Conservation (phyloP, 208 protist species). For the Wallacemonas sp. region DNA sequence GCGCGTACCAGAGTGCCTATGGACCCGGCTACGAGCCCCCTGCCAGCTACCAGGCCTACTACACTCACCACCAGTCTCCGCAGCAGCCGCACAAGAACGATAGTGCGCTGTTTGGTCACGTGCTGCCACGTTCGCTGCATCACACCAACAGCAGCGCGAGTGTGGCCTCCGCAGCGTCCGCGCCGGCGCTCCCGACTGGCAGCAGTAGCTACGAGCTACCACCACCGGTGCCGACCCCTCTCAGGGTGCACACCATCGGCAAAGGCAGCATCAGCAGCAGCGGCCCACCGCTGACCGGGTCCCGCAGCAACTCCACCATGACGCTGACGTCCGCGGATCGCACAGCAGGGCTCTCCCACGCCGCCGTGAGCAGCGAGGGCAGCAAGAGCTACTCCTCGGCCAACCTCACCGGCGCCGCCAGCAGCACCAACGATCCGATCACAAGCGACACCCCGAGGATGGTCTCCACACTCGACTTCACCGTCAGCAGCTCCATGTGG, state of each 20-base stretch:
- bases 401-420: neutral
- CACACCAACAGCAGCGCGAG: neutral
- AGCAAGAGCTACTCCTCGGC: neutral
- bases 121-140: neutral
- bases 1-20: slow-evolving; percentile 32
- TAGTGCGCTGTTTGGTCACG: neutral
- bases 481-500: slow-evolving; percentile 9
- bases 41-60: neutral
- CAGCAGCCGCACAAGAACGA: too few relatives aligned
- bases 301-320: neutral
- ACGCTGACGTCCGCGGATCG: neutral
- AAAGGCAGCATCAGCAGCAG: neutral
- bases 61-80: neutral
- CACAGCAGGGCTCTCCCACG: neutral
- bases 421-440: neutral
- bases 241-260: neutral
- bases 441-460: neutral
- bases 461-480: slow-evolving; percentile 8
- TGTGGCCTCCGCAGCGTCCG: neutral
- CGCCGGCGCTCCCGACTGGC: neutral
- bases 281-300: neutral
- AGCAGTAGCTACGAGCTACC: neutral
- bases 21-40: slow-evolving; percentile 21
- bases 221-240: neutral
- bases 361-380: slow-evolving; percentile 5